Percentiles rank a stretch among this genome's conserved stretches.
Evolutionary conservation across 1,284 basidiomycete species (phyloP).

Genomic region (Ceratobasidium sp.): DNA sequence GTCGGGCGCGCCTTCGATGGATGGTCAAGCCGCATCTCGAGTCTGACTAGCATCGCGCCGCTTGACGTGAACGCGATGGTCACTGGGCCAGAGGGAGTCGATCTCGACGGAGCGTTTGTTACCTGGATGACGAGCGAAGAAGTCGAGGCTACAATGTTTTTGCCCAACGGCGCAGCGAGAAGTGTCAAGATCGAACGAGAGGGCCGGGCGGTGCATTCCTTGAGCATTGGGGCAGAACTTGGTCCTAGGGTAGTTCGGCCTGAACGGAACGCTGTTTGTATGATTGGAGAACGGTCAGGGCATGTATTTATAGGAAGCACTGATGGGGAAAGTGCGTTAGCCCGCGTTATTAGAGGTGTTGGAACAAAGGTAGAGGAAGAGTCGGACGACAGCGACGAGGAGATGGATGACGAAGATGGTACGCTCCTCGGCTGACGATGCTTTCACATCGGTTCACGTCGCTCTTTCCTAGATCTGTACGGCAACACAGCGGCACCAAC

Average conservation of each 20-base stretch:
- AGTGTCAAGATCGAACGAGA: conserved; percentile 74
- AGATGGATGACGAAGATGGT: conserved; percentile 53
- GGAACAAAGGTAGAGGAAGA: conserved; percentile 6
- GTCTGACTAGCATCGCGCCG: conserved; percentile 59
- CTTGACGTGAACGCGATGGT: conserved; percentile 7
- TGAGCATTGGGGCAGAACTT: conserved; percentile 60
- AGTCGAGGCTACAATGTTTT: conserved; percentile 57
- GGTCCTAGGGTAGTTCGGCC: conserved; percentile 63
- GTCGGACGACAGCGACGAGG: conserved; percentile 64
- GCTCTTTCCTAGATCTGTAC: conserved; percentile 46
- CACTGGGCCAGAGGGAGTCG: conserved; percentile 15
- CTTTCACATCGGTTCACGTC: neutral
- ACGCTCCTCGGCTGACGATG: neutral
- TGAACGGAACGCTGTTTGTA: conserved; percentile 62
- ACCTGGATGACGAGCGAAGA: conserved; percentile 4
- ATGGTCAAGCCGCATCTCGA: conserved; percentile 79
- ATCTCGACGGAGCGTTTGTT: conserved; percentile 18
- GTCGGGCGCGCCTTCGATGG: conserved; percentile 82
- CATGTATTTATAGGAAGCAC: conserved; percentile 74
- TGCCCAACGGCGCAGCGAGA: conserved; percentile 72
- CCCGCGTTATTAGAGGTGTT: conserved; percentile 52
- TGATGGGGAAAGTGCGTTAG: conserved; percentile 70
- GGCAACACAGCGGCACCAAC: conserved; percentile 45
- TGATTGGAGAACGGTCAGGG: conserved; percentile 60
- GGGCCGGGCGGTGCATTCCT: conserved; percentile 59